These are phyloP conservation scores for Tuber umbilicatum DNA, from an alignment of 495 filamentous ascomycete genomes.

Conservation along the genomic window DNA sequence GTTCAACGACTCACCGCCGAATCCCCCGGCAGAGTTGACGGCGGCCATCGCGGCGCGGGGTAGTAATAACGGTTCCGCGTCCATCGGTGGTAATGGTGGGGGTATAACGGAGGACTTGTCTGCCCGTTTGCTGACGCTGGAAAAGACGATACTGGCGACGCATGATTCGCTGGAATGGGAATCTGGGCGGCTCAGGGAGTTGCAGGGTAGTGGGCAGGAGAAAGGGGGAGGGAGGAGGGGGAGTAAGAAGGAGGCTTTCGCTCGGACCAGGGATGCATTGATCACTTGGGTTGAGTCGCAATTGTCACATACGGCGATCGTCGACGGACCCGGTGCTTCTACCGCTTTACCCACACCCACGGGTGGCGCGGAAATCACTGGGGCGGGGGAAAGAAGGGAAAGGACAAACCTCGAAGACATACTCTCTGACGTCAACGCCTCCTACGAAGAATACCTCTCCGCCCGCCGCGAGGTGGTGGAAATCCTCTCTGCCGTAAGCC, in stretches of 20 bases:
- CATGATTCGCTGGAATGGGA: constrained; percentile 22
- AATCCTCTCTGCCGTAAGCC: constrained; percentile 18
- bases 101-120: constrained; percentile 20
- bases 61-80: constrained; percentile 11
- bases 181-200: constrained; percentile 21
- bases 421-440: constrained; percentile 15
- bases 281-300: constrained; percentile 30
- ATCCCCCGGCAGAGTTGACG: constrained; percentile 22
- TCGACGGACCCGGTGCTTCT: not conserved
- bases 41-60: constrained; percentile 11
- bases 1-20: constrained; percentile 29
- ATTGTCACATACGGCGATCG: constrained; percentile 15
- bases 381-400: not conserved
- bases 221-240: constrained; percentile 11
- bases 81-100: constrained; percentile 2
- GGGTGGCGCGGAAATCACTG: constrained; percentile 7
- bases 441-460: constrained; percentile 30
- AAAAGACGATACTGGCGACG: constrained; percentile 30
- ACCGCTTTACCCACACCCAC: not conserved
- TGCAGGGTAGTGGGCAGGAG: constrained; percentile 9
- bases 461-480: constrained; percentile 29
- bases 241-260: constrained; percentile 28
- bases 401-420: constrained; percentile 10
- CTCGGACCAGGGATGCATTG: constrained; percentile 25
- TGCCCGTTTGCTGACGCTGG: constrained; percentile 17